These are phyloP conservation scores for Amaranthus hypochondriacus DNA, from an alignment of 148 eudicot species.

Conservation along the genomic window DNA sequence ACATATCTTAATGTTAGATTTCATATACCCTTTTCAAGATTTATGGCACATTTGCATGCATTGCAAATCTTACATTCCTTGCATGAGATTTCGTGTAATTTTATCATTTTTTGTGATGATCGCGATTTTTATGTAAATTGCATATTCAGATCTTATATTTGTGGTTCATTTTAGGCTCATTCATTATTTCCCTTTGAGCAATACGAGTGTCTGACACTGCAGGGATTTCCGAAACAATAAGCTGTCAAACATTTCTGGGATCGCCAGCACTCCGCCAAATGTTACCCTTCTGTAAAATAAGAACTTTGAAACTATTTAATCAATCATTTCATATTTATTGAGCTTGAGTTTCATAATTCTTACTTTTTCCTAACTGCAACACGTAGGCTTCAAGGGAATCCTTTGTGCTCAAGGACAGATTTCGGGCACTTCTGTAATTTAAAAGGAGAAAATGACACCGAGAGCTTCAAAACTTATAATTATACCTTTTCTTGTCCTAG, in stretches of 20 bases:
- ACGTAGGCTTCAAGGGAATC: slow-evolving; percentile 26
- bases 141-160: neutral
- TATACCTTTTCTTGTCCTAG: slow-evolving; percentile 28
- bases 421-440: slow-evolving; percentile 18
- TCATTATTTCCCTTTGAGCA: neutral
- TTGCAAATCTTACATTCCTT: neutral
- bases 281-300: slow-evolving; percentile 42
- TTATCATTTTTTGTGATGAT: neutral
- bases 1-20: neutral
- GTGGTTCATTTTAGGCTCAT: neutral
- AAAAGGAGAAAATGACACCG: slow-evolving; percentile 1
- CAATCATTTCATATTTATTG: neutral
- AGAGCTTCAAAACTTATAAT: slow-evolving; percentile 12
- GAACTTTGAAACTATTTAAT: neutral
- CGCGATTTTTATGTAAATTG: neutral
- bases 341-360: slow-evolving; percentile 4
- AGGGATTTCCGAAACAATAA: slow-evolving; percentile 62
- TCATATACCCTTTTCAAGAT: neutral
- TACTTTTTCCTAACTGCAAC: slow-evolving; percentile 9
- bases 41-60: neutral
- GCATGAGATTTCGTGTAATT: neutral
- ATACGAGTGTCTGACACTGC: slow-evolving; percentile 22
- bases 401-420: slow-evolving; percentile 25
- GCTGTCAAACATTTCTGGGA: slow-evolving; percentile 48
- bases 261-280: slow-evolving; percentile 39